Conservation (phyloP, 2,329 filamentous ascomycete species). For the Fusarium sarcochroum region DNA sequence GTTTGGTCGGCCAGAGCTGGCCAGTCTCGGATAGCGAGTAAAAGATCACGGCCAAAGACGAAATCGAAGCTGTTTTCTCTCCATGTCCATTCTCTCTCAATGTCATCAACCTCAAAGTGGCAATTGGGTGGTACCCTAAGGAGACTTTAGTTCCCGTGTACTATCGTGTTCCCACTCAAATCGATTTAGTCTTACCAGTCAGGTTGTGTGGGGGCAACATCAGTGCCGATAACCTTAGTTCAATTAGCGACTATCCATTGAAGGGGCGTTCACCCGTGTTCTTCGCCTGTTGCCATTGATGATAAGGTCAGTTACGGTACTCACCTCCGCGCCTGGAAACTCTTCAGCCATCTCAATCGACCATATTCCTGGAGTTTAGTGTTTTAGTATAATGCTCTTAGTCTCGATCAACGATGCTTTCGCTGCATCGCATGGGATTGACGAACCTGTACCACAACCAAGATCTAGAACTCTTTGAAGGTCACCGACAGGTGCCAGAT, state of each 20-base stretch:
- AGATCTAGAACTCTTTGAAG: constrained; percentile 51
- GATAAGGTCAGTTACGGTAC: not conserved
- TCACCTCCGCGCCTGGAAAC: constrained; percentile 34
- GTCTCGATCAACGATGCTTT: too few relatives aligned
- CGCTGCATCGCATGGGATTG: not conserved
- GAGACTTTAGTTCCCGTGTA: not conserved
- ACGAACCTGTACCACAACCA: constrained; percentile 50
- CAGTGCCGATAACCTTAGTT: constrained; percentile 37
- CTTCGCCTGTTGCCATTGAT: too few relatives aligned
- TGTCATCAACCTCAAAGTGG: constrained; percentile 56
- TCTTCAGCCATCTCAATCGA: constrained; percentile 57
- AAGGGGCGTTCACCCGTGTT: too few relatives aligned
- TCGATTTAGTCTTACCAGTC: constrained; percentile 23
- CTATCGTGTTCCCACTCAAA: not conserved
- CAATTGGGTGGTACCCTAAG: constrained; percentile 57
- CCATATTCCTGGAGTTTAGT: constrained; percentile 48
- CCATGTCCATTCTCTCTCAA: constrained; percentile 55
- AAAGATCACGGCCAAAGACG: constrained; percentile 52
- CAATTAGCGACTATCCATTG: too few relatives aligned
- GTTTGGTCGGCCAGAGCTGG: constrained; percentile 53
- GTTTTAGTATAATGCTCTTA: not conserved
- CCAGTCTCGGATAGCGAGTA: constrained; percentile 51
- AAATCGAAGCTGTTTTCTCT: constrained; percentile 55
- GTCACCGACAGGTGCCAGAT: constrained; percentile 40
- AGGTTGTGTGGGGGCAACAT: constrained; percentile 43